These are phyloP conservation scores for Aquilaria yunnanensis DNA, from an alignment of 345 rosid species.

Conservation along the genomic window DNA sequence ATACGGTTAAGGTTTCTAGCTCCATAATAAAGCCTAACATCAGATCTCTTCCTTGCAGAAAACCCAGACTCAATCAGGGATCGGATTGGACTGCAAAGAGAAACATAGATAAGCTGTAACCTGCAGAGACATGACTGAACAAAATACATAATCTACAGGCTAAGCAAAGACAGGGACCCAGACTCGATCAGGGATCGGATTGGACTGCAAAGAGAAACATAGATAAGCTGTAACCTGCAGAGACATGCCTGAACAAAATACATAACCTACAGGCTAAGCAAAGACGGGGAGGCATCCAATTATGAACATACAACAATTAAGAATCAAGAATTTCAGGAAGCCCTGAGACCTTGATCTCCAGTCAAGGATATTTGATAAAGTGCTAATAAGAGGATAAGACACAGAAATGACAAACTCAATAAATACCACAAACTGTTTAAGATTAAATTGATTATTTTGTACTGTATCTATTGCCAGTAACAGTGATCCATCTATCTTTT, in stretches of 20 bases:
- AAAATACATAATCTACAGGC: background rate
- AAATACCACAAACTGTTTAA: too few species aligned
- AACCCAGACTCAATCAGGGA: conserved; percentile 88
- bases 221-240: background rate
- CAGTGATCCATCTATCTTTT: too few species aligned
- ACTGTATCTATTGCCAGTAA: too few species aligned
- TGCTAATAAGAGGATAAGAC: too few species aligned
- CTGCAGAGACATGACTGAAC: background rate
- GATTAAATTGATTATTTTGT: too few species aligned
- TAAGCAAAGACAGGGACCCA: conserved; percentile 25
- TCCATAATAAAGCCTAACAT: conserved; percentile 89
- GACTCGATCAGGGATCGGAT: conserved; percentile 85
- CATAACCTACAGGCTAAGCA: background rate
- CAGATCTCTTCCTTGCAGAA: conserved; percentile 59
- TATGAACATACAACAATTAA: too few species aligned
- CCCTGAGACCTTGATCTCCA: too few species aligned
- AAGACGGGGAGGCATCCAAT: too few species aligned
- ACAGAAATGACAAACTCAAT: too few species aligned
- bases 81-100: conserved; percentile 70
- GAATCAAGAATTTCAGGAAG: too few species aligned
- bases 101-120: conserved; percentile 8
- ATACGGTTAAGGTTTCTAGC: conserved; percentile 89
- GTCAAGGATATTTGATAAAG: too few species aligned
- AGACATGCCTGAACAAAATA: too few species aligned
- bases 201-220: conserved; percentile 50